Evolutionary conservation across 192 early-diverging fungal species (phyloP), one percentile per base, ranked within the genome.

Genomic region (Coemansia sp.): DNA sequence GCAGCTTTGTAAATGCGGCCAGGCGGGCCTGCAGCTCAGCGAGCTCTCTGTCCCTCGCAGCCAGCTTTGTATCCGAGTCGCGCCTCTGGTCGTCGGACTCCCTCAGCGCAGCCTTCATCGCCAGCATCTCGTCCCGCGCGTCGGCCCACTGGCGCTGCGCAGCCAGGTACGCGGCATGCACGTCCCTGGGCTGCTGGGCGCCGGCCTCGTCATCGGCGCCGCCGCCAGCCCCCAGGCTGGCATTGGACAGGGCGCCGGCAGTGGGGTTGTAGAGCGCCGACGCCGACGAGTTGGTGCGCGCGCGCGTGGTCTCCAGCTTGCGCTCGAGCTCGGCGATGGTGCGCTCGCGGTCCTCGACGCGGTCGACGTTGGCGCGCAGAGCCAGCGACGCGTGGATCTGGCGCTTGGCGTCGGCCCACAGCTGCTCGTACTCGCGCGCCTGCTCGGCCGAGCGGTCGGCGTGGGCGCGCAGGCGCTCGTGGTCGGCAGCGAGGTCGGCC

Each of bases 121-220:
- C 59, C 29, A 75, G 20, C 19, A 78, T 69, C 67, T 85, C 76
- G 64, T 79, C 74, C 36, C 72, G 65, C 3, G 79, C 64, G 24
- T 76, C 71, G 37, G 65, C 60, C 68, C 71, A 71, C 57, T 79
- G 79, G 4, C 79, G 62, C 29, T 85, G 84, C 19, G 84, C 72
- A 0, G 73, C 56, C 68, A 85, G 60, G 24, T 82, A 85, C 12
- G 68, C 68, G 1, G 63, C 51, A 31, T 77, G 79, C 59, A 77
- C 46, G 32, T 77, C 79, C 24, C 61, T n/a, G n/a, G n/a, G 65
- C 3, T 54, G 60, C 27, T 41, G 38, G 25, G 40, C 60, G 36
- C 54, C 60, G 3, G 58, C 60, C 22, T 43, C 59, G 20, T 65
- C 62, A 25, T 20, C 32, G 14, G 43, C 15, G 11, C 35, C n/a